Evolutionary conservation across 306 rosid genomes (phyloP).

Genomic region (Vigna radiata): DNA sequence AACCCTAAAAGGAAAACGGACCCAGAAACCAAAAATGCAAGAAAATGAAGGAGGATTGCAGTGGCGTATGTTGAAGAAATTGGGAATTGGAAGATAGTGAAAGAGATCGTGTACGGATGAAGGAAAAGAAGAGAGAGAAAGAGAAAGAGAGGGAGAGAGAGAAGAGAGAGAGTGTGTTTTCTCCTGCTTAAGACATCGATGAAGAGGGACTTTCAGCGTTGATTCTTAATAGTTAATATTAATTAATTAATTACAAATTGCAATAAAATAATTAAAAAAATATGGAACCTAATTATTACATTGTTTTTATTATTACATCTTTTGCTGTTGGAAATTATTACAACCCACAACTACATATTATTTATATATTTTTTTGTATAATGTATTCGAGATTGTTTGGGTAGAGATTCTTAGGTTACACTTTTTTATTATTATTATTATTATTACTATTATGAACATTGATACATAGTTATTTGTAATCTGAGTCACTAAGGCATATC

Average conservation of each 20-base stretch:
- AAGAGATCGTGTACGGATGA: conserved; percentile 61
- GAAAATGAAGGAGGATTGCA: conserved; percentile 49
- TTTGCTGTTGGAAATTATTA: conserved; percentile 25
- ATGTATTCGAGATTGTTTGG: neutral
- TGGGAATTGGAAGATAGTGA: conserved; percentile 52
- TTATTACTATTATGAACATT: neutral
- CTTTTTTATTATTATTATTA: neutral
- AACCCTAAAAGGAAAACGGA: conserved; percentile 28
- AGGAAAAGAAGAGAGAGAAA: conserved; percentile 42
- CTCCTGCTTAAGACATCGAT: conserved; percentile 46
- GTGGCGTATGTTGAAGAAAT: conserved; percentile 43
- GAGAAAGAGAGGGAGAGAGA: neutral
- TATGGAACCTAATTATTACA: conserved; percentile 35
- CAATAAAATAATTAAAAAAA: conserved; percentile 6
- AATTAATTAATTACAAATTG: conserved; percentile 26
- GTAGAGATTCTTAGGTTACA: conserved; percentile 21
- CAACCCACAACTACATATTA: neutral
- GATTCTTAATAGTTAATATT: conserved; percentile 46
- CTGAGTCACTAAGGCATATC: neutral
- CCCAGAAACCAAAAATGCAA: conserved; percentile 52
- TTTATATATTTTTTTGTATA: neutral
- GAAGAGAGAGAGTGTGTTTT: neutral
- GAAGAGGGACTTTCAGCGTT: conserved; percentile 47
- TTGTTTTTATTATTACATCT: conserved; percentile 20
- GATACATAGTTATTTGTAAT: neutral